Evolutionary conservation across 805 yeast species (phyloP).

Genomic region (Brettanomyces anomalus): DNA sequence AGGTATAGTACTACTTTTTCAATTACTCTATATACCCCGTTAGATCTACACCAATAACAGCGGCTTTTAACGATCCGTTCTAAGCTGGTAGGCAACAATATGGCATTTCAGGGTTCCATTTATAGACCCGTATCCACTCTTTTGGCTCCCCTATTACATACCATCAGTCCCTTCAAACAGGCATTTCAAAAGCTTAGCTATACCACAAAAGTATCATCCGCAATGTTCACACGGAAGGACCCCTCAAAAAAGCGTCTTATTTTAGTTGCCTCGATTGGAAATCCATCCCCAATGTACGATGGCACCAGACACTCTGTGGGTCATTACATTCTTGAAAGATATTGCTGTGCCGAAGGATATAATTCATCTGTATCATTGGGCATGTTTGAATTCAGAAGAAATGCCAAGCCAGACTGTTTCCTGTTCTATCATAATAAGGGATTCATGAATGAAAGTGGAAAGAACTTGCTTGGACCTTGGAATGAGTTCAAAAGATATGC

Average conservation of each 20-base stretch:
- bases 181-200: no score
- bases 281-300: conserved; percentile 56
- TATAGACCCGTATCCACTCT: no score
- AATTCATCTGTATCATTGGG: conserved; percentile 12
- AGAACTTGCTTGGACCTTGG: conserved; percentile 28
- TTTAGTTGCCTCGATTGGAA: conserved; percentile 57
- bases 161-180: no score
- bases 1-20: no score
- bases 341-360: conserved; percentile 13
- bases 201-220: background rate
- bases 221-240: conserved; percentile 5
- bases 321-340: conserved; percentile 39
- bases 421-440: conserved; percentile 15
- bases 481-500: conserved; percentile 25
- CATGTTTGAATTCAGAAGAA: conserved; percentile 15
- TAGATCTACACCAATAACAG: no score
- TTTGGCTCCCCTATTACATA: no score
- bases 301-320: conserved; percentile 78
- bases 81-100: no score
- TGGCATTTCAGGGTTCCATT: no score
- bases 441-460: conserved; percentile 68
- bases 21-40: no score
- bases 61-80: no score
- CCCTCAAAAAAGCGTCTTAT: conserved; percentile 17
- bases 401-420: conserved; percentile 15